These are phyloP conservation scores for Calamus simplicifolius DNA, from an alignment of 176 grass and related monocot species.

Conservation along the genomic window DNA sequence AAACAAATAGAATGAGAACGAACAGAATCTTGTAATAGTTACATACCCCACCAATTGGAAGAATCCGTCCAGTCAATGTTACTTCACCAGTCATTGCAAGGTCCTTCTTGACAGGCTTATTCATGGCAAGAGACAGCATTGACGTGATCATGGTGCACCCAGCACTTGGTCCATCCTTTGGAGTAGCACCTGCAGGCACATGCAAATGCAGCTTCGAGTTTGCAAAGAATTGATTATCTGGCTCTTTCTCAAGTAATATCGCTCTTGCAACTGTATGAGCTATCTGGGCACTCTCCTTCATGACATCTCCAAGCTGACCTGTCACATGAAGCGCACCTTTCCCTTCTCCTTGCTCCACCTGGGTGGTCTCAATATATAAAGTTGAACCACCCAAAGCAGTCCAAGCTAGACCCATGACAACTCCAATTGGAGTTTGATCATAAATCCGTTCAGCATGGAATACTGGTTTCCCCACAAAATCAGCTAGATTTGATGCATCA, in stretches of 20 bases:
- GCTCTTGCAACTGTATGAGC: constrained; percentile 77
- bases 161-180: constrained; percentile 92
- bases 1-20: background rate
- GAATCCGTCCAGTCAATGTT: constrained; percentile 35
- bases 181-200: constrained; percentile 88
- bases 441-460: constrained; percentile 98
- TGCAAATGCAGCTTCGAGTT: constrained; percentile 81
- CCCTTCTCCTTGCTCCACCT: constrained; percentile 76
- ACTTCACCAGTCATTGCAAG: constrained; percentile 23
- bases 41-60: constrained; percentile 92
- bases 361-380: constrained; percentile 72
- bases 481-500: constrained; percentile 52
- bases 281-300: constrained; percentile 98
- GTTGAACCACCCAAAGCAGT: constrained; percentile 91
- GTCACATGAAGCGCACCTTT: constrained; percentile 85
- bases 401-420: constrained; percentile 98
- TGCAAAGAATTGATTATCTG: constrained; percentile 66
- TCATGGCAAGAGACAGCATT: constrained; percentile 83
- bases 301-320: constrained; percentile 93
- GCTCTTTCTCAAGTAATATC: constrained; percentile 62
- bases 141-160: constrained; percentile 97
- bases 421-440: constrained; percentile 84
- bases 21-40: background rate
- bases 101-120: constrained; percentile 70
- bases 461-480: constrained; percentile 96